Evolutionary conservation across 257 asterid genomes (phyloP).

Genomic region (Plantago elongata): DNA sequence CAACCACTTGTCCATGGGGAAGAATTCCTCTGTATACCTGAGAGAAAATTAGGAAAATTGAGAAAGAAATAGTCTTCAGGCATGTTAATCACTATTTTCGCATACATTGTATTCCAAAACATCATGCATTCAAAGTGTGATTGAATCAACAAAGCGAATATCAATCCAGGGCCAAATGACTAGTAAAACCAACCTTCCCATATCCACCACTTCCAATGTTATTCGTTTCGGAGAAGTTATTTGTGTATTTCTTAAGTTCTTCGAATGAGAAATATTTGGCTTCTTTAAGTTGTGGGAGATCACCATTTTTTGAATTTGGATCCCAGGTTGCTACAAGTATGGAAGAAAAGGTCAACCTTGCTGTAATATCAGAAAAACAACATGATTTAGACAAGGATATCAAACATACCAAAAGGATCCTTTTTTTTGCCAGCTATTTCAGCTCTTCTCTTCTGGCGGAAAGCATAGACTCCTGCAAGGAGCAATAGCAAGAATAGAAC

Average conservation of each 20-base stretch:
- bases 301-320: constrained; percentile 52
- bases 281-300: constrained; percentile 74
- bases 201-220: constrained; percentile 78
- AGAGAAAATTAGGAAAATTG: background rate
- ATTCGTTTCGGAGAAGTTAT: constrained; percentile 62
- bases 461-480: constrained; percentile 62
- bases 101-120: too few relatives aligned
- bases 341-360: constrained; percentile 13
- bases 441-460: constrained; percentile 69
- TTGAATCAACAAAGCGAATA: too few relatives aligned
- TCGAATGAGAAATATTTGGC: constrained; percentile 65
- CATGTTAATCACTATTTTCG: background rate
- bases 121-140: too few relatives aligned
- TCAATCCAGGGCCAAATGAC: too few relatives aligned
- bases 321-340: constrained; percentile 74
- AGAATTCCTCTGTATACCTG: constrained; percentile 85
- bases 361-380: constrained; percentile 1
- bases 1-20: constrained; percentile 56
- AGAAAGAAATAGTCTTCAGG: background rate
- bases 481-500: constrained; percentile 47
- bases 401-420: constrained; percentile 72
- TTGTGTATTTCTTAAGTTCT: constrained; percentile 69
- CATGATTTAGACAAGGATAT: background rate
- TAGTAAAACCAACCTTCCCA: constrained; percentile 58
- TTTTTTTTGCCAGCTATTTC: constrained; percentile 54